Percentiles rank a stretch among this genome's conserved stretches.
These are phyloP conservation scores for Kingdonia uniflora DNA, from an alignment of 164 flowering plant species.

Conservation along the genomic window DNA sequence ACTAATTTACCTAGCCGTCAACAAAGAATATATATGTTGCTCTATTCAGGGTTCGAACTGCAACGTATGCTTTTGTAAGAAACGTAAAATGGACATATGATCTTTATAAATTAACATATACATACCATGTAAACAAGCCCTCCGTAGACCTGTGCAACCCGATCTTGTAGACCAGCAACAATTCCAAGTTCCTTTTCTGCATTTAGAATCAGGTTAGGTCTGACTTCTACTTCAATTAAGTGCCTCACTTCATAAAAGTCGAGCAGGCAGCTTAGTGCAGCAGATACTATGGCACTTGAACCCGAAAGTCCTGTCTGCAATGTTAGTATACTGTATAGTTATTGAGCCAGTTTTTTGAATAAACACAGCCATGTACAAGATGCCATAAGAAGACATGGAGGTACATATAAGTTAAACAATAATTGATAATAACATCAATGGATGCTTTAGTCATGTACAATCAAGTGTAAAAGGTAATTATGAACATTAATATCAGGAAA, in stretches of 20 bases:
- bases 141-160: conserved; percentile 96
- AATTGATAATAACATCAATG: background rate
- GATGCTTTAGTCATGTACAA: background rate
- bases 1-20: no score
- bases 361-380: background rate
- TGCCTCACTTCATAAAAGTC: conserved; percentile 83
- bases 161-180: conserved; percentile 97
- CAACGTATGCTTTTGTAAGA: no score
- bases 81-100: no score
- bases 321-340: conserved; percentile 12
- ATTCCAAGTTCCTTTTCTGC: conserved; percentile 96
- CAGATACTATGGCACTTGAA: conserved; percentile 95
- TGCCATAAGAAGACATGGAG: background rate
- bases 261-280: conserved; percentile 80
- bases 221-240: conserved; percentile 63
- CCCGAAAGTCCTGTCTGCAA: conserved; percentile 97
- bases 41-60: no score
- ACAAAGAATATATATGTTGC: no score
- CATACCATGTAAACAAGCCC: conserved; percentile 95
- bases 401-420: background rate
- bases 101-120: no score
- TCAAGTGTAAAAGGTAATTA: no score
- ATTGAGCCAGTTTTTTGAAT: conserved; percentile 2
- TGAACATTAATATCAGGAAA: no score
- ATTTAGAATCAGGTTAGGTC: conserved; percentile 78